These are phyloP conservation scores for Mycena sanguinolenta DNA, from an alignment of 768 basidiomycete genomes.

Conservation along the genomic window DNA sequence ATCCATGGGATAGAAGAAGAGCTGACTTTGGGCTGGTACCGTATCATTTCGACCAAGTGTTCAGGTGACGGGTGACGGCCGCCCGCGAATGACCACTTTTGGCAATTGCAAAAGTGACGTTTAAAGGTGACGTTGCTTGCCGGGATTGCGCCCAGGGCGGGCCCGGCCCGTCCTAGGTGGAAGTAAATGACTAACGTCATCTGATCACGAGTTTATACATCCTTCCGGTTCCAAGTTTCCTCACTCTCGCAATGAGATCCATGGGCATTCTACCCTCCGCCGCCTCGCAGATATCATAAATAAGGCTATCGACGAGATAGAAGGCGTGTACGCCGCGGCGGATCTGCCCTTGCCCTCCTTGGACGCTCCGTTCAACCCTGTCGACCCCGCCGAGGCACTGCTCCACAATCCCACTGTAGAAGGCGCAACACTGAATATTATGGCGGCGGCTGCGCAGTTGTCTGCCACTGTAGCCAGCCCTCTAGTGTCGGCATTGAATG, in stretches of 20 bases:
- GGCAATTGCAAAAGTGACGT: too few species aligned
- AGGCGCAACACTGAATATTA: constrained; percentile 11
- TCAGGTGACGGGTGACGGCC: too few species aligned
- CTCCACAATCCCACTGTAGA: not conserved
- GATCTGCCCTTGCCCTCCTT: constrained; percentile 2
- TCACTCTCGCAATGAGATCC: not conserved
- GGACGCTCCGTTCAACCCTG: constrained; percentile 13
- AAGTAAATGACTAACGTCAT: too few species aligned
- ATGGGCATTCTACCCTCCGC: not conserved
- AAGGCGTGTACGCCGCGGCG: constrained; percentile 4
- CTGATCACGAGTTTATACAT: too few species aligned
- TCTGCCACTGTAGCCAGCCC: constrained; percentile 30
- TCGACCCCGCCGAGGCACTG: constrained; percentile 3
- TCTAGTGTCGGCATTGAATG: constrained; percentile 8
- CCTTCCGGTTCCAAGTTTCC: too few species aligned
- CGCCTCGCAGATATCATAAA: not conserved
- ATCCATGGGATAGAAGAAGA: too few species aligned
- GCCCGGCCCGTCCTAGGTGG: too few species aligned
- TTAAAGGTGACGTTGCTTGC: too few species aligned
- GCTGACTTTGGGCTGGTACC: too few species aligned
- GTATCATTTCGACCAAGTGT: too few species aligned
- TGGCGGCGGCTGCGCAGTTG: constrained; percentile 17
- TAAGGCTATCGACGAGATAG: not conserved
- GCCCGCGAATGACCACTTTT: too few species aligned
- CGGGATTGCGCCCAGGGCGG: too few species aligned